phyloP scores from a whole-genome alignment of 1,284 basidiomycete genomes.

The Xerocomus amazonicus region DNA sequence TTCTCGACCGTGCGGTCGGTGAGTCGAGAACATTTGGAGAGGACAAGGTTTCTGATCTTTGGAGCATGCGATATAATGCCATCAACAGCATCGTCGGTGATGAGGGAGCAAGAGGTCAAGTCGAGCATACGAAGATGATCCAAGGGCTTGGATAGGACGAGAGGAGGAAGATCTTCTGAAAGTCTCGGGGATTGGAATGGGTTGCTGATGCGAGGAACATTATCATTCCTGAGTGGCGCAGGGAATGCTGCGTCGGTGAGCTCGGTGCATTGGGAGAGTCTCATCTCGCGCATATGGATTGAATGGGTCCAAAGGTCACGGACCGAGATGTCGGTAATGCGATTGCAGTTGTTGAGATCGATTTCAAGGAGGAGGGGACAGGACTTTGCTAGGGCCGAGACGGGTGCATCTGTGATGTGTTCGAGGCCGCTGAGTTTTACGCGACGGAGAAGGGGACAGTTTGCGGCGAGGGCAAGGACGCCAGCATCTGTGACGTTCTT shows the following conservation, averaged over 20 bases:
- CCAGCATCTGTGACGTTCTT: conserved; percentile 77
- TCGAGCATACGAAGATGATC: conserved; percentile 88
- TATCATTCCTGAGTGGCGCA: conserved; percentile 46
- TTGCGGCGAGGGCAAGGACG: conserved; percentile 70
- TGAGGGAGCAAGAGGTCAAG: conserved; percentile 77
- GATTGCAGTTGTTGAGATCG: conserved; percentile 83
- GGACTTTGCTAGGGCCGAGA: conserved; percentile 74
- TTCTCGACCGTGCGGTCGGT: conserved; percentile 86
- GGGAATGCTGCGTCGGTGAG: conserved; percentile 90
- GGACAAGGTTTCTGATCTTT: conserved; percentile 86
- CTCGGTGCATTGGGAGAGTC: conserved; percentile 75
- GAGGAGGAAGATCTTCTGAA: conserved; percentile 54
- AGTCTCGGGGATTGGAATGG: conserved; percentile 44
- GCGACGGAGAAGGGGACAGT: conserved; percentile 78
- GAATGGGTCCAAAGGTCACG: conserved; percentile 84
- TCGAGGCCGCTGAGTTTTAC: conserved; percentile 84
- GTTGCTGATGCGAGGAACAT: conserved; percentile 41
- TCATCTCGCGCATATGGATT: conserved; percentile 86
- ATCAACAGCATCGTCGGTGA: conserved; percentile 89
- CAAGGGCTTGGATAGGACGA: conserved; percentile 57
- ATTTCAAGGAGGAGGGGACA: conserved; percentile 93
- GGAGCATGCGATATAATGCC: conserved; percentile 87
- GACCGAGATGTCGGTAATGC: conserved; percentile 75
- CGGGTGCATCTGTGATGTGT: conserved; percentile 74
- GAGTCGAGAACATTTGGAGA: conserved; percentile 86